These are phyloP conservation scores for Trichoderma sp. DNA, from an alignment of 2,329 filamentous ascomycete genomes.

Conservation along the genomic window DNA sequence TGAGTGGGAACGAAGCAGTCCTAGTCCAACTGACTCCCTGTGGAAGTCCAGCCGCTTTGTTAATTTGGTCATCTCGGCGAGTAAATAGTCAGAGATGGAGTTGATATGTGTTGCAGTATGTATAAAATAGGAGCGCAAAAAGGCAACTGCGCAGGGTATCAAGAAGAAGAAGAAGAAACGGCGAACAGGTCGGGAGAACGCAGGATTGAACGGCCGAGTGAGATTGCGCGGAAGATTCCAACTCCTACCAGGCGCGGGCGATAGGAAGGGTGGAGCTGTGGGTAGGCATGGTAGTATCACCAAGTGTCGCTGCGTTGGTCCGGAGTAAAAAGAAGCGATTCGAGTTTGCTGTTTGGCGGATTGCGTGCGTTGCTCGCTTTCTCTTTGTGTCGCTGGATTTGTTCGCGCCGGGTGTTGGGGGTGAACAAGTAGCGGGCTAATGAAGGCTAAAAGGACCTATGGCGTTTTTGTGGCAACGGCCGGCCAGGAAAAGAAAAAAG, in stretches of 20 bases:
- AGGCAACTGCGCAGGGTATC: constrained; percentile 19
- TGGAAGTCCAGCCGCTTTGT: constrained; percentile 16
- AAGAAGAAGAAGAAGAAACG: constrained; percentile 4
- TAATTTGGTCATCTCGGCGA: constrained; percentile 1
- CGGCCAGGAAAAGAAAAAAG: not conserved
- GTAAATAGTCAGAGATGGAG: not conserved
- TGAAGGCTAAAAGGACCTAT: not conserved
- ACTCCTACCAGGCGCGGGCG: constrained; percentile 17
- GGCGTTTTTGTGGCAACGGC: constrained; percentile 6
- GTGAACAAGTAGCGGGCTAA: not conserved
- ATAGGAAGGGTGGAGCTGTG: constrained; percentile 16
- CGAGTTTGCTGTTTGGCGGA: not conserved
- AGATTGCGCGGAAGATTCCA: constrained; percentile 10
- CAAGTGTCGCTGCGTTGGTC: not conserved
- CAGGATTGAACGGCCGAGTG: not conserved
- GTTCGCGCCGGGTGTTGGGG: constrained; percentile 4
- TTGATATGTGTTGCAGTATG: not conserved
- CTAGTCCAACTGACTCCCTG: constrained; percentile 1
- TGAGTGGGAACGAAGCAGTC: constrained; percentile 8
- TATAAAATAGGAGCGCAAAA: constrained; percentile 4
- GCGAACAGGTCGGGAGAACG: not conserved
- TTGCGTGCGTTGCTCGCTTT: not conserved
- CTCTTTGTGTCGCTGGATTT: not conserved
- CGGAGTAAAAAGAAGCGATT: not conserved
- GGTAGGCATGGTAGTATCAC: constrained; percentile 19